phyloP scores from a whole-genome alignment of 768 basidiomycete species.

The Tephrocybe rancida region DNA sequence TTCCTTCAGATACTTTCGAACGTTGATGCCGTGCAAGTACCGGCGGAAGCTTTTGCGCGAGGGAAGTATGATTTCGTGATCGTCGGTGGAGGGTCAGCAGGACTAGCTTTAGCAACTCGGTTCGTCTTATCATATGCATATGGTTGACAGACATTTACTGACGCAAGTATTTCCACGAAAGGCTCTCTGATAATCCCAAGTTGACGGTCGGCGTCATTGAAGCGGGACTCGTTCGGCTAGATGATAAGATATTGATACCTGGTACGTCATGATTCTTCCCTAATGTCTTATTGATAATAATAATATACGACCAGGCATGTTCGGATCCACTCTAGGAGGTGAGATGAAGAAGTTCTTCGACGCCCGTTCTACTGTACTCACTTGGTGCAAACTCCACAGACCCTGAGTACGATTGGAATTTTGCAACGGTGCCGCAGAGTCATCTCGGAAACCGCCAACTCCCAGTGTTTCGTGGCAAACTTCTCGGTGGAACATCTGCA shows the following conservation, averaged over 20 bases:
- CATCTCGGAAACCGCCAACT: conserved; percentile 18
- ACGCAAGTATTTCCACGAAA: background rate
- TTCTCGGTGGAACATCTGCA: conserved; percentile 27
- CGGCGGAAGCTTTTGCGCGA: background rate
- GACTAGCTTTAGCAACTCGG: conserved; percentile 22
- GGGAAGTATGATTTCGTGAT: conserved; percentile 24
- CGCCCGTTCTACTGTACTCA: no score
- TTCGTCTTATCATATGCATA: conserved; percentile 2
- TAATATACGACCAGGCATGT: conserved; percentile 3
- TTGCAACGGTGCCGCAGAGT: conserved; percentile 25
- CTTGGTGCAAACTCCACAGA: background rate
- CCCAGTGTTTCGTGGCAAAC: conserved; percentile 24
- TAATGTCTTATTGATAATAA: background rate
- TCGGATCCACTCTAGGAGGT: conserved; percentile 6
- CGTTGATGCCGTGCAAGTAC: background rate
- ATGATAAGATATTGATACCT: conserved; percentile 21
- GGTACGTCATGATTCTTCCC: conserved; percentile 8
- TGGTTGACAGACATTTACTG: conserved; percentile 19
- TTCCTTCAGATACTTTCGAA: background rate
- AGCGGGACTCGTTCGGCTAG: conserved; percentile 23
- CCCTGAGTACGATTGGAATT: conserved; percentile 27
- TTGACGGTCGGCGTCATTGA: conserved; percentile 39
- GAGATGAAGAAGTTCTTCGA: no score
- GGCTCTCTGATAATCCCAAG: conserved; percentile 35
- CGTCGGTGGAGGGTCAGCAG: conserved; percentile 26